These are phyloP conservation scores for Tolypocladium tropicale DNA, from an alignment of 2,329 filamentous ascomycete genomes.

Conservation along the genomic window DNA sequence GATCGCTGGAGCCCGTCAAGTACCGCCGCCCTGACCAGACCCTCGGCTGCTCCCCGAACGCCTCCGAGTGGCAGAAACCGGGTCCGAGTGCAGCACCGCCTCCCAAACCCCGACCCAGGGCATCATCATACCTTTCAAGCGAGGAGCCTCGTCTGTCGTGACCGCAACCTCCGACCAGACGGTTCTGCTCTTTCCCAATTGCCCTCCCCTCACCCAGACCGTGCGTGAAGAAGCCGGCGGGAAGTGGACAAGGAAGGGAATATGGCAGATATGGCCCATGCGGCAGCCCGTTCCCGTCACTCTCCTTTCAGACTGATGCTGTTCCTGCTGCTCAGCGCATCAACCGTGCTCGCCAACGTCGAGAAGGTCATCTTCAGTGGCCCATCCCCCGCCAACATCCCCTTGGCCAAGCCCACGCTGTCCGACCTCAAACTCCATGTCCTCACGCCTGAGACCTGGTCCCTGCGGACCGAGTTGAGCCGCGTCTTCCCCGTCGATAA, in stretches of 20 bases:
- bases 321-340: slow-evolving; percentile 8
- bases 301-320: not conserved
- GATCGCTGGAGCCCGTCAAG: not conserved
- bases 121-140: not conserved
- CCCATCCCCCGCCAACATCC: slow-evolving; percentile 47
- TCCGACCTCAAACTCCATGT: slow-evolving; percentile 51
- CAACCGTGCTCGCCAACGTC: slow-evolving; percentile 52
- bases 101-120: not conserved
- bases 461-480: slow-evolving; percentile 53
- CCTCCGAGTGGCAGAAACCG: not conserved
- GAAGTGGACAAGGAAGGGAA: not conserved
- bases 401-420: slow-evolving; percentile 25
- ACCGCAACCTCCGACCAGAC: not conserved
- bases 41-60: not conserved
- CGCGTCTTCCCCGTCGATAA: slow-evolving; percentile 55
- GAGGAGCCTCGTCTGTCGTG: not conserved
- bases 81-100: too few species aligned
- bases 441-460: slow-evolving; percentile 47
- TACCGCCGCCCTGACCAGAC: not conserved
- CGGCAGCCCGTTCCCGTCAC: not conserved
- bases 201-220: not conserved
- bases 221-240: not conserved
- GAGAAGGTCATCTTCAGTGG: slow-evolving; percentile 87
- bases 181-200: not conserved
- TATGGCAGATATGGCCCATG: not conserved